Base-by-base conservation (phyloP, 2,329 filamentous ascomycete genomes). In the Tolypocladium sp. region DNA sequence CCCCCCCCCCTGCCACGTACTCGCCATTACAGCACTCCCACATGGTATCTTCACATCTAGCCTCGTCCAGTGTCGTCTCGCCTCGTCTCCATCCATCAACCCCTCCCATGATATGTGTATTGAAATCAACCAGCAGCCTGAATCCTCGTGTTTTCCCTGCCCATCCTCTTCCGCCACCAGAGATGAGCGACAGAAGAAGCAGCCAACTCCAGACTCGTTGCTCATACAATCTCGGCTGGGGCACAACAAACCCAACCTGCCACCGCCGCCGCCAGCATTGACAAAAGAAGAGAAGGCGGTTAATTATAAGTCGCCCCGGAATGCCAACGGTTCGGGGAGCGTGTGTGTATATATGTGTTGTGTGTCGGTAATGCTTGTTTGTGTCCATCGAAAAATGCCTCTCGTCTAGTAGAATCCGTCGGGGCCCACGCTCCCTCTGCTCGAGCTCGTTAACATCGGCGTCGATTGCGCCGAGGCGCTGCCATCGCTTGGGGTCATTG, bases 401-500 rank as follows among this genome's bases (percentile, higher is more conserved):
- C 44, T 4, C 3, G 59, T 15, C 51, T 58, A 63, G n/a, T 61
- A 61, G 37, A 55, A 61, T 17, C 71, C 70, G 27, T 74, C 72
- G 15, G 51, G 42, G 15, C 67, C 67, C 27, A 63, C 58, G 46
- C 72, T 67, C 35, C 63, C 67, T 57, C 68, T 69, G 59, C 69
- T 72, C 22, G 71, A 72, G 6, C 60, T 60, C 57, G 69, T 67
- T 37, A 68, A 67, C 41, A 68, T 65, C 25, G 72, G 72, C 40
- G 71, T 74, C 55, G 71, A 71, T 63, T 73, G 69, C 40, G 71
- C 63, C 55, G 77, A 79, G 57, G 74, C 72, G 65, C 77, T 77
- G 20, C 73, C 69, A 46, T 87, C 85, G 65, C 83, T 87, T 17
- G 85, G 85, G 27, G 84, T 88, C 55, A 79, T 71, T 15, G 85